Evolutionary conservation across 768 basidiomycete genomes (phyloP).

Genomic region (Coprinopsis strossmayeri): DNA sequence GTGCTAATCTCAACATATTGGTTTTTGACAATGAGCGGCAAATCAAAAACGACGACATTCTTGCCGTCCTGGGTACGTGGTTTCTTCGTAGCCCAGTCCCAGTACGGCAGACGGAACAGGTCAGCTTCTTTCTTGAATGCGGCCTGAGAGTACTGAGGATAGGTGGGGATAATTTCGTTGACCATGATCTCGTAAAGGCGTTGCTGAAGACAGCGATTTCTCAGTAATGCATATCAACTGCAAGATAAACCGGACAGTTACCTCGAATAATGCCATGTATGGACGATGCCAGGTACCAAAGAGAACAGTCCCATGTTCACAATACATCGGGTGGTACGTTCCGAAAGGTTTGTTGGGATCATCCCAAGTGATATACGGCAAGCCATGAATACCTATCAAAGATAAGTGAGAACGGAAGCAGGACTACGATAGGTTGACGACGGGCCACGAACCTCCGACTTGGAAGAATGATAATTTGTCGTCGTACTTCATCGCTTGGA

Average conservation of each 20-base stretch:
- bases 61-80: background rate
- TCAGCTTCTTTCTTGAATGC: background rate
- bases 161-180: background rate
- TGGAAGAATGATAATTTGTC: background rate
- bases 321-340: background rate
- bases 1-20: background rate
- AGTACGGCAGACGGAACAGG: background rate
- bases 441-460: background rate
- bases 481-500: background rate
- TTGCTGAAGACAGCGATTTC: background rate
- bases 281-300: background rate
- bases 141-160: background rate
- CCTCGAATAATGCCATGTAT: background rate
- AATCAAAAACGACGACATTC: background rate
- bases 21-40: background rate
- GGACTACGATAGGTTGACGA: background rate
- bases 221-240: no score
- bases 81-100: conserved; percentile 1
- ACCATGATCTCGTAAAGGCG: conserved; percentile 1
- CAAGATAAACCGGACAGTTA: background rate
- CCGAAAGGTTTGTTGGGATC: background rate
- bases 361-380: background rate
- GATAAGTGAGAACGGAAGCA: background rate
- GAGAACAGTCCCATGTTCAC: background rate
- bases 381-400: background rate